Evolutionary conservation across 163 green algal species (phyloP), one percentile per base, ranked within the genome.

Genomic region (Chlamydomonas reinhardtii): DNA sequence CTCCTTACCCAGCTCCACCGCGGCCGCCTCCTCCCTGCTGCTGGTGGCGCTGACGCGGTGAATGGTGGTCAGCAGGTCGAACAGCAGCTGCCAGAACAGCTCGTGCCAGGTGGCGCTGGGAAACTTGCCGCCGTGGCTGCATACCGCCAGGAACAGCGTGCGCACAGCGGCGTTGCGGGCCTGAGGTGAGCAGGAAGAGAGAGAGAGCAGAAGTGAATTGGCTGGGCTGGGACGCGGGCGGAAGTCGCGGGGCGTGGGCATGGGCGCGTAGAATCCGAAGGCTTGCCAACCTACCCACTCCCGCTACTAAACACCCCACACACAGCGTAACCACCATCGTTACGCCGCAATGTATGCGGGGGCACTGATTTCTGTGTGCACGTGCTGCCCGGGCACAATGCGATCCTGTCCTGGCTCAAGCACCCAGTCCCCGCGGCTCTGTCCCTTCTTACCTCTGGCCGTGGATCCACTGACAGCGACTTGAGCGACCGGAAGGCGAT

Each of bases 131-230:
- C 86, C 88, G 69, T 92, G 79, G 69, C 91, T 93, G 69, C 94
- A 91, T 24, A 98, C 92, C 64, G 97, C 94, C 27, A 95, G 86
- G 90, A 98, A 98, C 29, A 98, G 91, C 11, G 96, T 98, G 75
- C 96, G 92, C 54, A 97, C 91, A 22, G 89, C 96, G 61, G 92
- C 95, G 91, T 98, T 98, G 86, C 96, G 94, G 14, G 97, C 94
- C 90, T 98, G 82, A 0, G 27, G 65, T 5, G 56, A 9, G 56
- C 19, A 66, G 25, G 59, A 5, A 66, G 59, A 19, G 25, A 31
- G 20, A 22, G 20, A 1, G 17, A 66, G 25, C 39, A 48, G 39
- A 48, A 48, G 39, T 48, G 39, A n/a, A n/a, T n/a, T n/a, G n/a
- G n/a, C n/a, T n/a, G n/a, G n/a, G n/a, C n/a, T n/a, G n/a, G n/a